Conservation (phyloP, 2,329 filamentous ascomycete genomes). For the Penicillium brevicompactum region DNA sequence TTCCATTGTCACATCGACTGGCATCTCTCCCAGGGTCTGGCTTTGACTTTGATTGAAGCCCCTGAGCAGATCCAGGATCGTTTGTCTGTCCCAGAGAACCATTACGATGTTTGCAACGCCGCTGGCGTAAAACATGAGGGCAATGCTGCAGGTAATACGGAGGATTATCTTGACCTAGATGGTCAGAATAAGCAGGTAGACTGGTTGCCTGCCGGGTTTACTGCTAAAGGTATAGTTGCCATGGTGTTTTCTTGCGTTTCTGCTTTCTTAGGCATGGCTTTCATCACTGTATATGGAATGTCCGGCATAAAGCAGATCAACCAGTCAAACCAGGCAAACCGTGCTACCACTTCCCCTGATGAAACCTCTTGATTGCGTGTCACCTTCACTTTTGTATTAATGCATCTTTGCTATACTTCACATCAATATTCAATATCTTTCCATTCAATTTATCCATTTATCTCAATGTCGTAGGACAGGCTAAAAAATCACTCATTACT, state of each 20-base stretch:
- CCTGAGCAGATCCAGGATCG: constrained; percentile 64
- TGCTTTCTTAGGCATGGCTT: constrained; percentile 68
- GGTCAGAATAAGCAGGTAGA: constrained; percentile 61
- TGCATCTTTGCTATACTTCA: too few relatives aligned
- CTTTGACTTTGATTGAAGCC: constrained; percentile 65
- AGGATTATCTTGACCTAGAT: constrained; percentile 62
- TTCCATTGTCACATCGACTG: constrained; percentile 84
- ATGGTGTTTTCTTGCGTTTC: constrained; percentile 71
- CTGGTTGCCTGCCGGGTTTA: constrained; percentile 69
- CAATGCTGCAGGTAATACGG: constrained; percentile 74
- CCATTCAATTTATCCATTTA: too few relatives aligned
- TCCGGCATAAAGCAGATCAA: constrained; percentile 14
- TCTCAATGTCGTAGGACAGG: too few relatives aligned
- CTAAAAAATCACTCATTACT: neutral
- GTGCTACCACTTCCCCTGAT: neutral
- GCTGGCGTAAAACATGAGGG: constrained; percentile 57
- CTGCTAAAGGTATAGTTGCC: constrained; percentile 69
- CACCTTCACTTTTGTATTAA: too few relatives aligned
- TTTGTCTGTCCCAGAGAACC: constrained; percentile 63
- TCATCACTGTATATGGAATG: constrained; percentile 65
- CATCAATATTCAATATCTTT: too few relatives aligned
- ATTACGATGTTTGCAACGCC: constrained; percentile 60
- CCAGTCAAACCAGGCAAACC: neutral
- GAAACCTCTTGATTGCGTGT: neutral
- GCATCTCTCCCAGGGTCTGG: constrained; percentile 70